A percentile compares a stretch with the other conserved stretches of the same genome.
These are phyloP conservation scores for Lepidium aucheri DNA, from an alignment of 345 rosid genomes.

Conservation along the genomic window DNA sequence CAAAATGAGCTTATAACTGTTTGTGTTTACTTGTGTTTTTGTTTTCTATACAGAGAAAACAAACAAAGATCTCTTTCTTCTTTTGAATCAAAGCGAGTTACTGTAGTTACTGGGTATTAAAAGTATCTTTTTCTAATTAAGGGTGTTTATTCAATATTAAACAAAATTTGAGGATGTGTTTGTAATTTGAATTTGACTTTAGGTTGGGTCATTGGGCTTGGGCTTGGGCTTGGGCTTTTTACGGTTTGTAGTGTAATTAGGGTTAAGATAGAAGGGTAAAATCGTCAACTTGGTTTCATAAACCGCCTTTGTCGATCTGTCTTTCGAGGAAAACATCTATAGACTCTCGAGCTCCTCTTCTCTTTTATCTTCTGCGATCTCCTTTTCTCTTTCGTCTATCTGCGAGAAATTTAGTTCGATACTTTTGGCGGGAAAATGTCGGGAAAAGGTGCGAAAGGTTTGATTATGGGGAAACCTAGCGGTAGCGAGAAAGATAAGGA, in stretches of 20 bases:
- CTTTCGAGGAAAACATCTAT: background rate
- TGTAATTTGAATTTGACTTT: background rate
- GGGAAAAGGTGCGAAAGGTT: slow-evolving; percentile 79
- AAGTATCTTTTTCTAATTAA: background rate
- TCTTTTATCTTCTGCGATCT: background rate
- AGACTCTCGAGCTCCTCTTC: slow-evolving; percentile 11
- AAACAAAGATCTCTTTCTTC: background rate
- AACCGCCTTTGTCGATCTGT: slow-evolving; percentile 1
- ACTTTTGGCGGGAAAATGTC: slow-evolving; percentile 46
- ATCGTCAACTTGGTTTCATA: background rate
- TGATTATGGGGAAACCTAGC: slow-evolving; percentile 60
- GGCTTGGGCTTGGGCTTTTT: slow-evolving; percentile 16
- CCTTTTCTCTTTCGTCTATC: background rate
- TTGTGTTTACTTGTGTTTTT: no score
- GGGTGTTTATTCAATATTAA: background rate
- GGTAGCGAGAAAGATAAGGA: slow-evolving; percentile 59
- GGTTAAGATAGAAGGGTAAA: slow-evolving; percentile 1
- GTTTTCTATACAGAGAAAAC: background rate
- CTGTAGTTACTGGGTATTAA: background rate
- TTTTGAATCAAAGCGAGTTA: background rate
- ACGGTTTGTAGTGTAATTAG: slow-evolving; percentile 3
- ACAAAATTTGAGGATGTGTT: background rate
- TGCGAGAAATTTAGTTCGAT: background rate
- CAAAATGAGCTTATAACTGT: background rate
- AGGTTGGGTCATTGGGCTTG: slow-evolving; percentile 20